phyloP scores from a whole-genome alignment of 495 filamentous ascomycete species.

The Penicillium canariense region DNA sequence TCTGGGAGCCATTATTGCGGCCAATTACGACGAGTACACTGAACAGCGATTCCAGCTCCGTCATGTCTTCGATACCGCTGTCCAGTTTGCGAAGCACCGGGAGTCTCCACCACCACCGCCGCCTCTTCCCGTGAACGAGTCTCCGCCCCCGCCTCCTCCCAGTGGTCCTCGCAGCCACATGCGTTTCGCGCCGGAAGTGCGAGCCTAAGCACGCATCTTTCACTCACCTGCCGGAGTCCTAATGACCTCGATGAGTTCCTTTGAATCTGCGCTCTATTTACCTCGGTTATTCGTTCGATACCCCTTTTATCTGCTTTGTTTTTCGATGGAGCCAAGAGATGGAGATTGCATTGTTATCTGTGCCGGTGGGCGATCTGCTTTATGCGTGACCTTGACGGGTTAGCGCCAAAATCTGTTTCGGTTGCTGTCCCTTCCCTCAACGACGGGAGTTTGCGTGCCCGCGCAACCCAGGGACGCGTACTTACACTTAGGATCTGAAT shows the following conservation, averaged over 20 bases:
- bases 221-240: not conserved
- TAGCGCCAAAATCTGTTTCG: not conserved
- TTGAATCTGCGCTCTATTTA: not conserved
- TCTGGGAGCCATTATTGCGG: slow-evolving; percentile 62
- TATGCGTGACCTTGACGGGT: not conserved
- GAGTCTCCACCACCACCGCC: slow-evolving; percentile 32
- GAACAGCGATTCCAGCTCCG: slow-evolving; percentile 57
- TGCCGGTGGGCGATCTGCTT: not conserved
- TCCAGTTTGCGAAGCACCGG: slow-evolving; percentile 38
- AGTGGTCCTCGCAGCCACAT: slow-evolving; percentile 17
- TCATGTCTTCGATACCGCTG: slow-evolving; percentile 41
- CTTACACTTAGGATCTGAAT: slow-evolving; percentile 3
- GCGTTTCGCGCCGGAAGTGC: not conserved
- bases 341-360: not conserved
- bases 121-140: slow-evolving; percentile 14
- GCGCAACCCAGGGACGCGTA: not conserved
- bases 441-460: not conserved
- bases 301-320: slow-evolving; percentile 8
- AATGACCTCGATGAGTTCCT: slow-evolving; percentile 11
- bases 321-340: not conserved
- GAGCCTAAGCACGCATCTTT: not conserved
- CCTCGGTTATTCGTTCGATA: slow-evolving; percentile 12
- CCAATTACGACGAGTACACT: slow-evolving; percentile 67
- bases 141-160: slow-evolving; percentile 20
- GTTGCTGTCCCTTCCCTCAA: not conserved